These are phyloP conservation scores for Cenchrus purpureus DNA, from an alignment of 176 grass and related monocot species.

Conservation along the genomic window DNA sequence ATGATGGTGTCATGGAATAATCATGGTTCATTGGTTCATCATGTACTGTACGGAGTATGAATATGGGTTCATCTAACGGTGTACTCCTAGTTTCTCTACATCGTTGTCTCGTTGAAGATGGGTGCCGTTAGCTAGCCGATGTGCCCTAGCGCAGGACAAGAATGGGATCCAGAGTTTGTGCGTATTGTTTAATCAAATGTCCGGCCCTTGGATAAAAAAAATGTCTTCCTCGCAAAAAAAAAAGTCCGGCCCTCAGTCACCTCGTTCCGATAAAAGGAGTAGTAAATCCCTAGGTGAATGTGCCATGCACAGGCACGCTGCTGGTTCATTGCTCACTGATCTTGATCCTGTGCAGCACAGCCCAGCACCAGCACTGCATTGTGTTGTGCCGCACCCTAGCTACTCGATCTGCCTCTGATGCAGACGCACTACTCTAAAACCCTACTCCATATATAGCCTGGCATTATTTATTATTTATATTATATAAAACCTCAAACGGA, in stretches of 20 bases:
- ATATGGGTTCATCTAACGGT: too few relatives aligned
- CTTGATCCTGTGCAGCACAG: neutral
- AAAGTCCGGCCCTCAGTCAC: neutral
- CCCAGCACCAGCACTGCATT: neutral
- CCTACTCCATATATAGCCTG: neutral
- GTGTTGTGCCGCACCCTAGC: conserved; percentile 13
- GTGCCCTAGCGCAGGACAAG: neutral
- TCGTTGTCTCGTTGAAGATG: neutral
- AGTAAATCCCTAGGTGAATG: conserved; percentile 6
- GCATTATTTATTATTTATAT: neutral
- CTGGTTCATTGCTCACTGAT: conserved; percentile 27
- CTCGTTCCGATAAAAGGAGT: conserved; percentile 16
- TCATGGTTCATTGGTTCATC: too few relatives aligned
- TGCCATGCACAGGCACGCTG: conserved; percentile 29
- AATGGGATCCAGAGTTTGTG: conserved; percentile 4
- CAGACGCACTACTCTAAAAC: conserved; percentile 13
- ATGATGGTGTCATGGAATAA: too few relatives aligned
- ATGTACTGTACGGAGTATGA: too few relatives aligned
- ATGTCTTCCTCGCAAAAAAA: too few relatives aligned
- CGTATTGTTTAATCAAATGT: conserved; percentile 27
- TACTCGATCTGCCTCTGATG: conserved; percentile 9
- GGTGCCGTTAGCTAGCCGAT: conserved; percentile 14
- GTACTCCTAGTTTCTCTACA: neutral
- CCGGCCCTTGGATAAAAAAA: neutral
- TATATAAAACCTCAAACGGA: neutral